These are phyloP conservation scores for Penicillium tannophilum DNA, from an alignment of 495 filamentous ascomycete genomes.

Conservation along the genomic window DNA sequence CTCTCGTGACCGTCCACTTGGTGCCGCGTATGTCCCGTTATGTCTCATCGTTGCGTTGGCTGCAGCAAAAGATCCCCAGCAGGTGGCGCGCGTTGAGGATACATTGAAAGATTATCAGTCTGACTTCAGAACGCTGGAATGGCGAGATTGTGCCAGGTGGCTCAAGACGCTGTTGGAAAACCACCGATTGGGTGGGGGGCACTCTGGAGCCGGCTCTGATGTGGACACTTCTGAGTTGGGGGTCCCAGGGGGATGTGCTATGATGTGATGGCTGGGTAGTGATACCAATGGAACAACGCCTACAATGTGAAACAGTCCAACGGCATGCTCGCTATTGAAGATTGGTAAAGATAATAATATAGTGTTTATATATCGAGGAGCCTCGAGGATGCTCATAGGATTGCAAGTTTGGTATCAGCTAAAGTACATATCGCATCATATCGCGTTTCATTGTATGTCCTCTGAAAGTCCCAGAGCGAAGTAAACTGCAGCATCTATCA, in stretches of 20 bases:
- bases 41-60: conserved; percentile 18
- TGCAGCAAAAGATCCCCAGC: conserved; percentile 12
- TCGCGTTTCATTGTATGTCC: neutral
- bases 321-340: neutral
- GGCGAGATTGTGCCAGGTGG: conserved; percentile 14
- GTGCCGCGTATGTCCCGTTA: conserved; percentile 15
- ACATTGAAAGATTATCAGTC: conserved; percentile 14
- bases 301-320: neutral
- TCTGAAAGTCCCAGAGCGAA: conserved; percentile 22
- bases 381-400: neutral
- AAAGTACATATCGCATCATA: neutral
- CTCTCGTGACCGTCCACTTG: conserved; percentile 19
- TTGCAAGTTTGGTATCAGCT: neutral
- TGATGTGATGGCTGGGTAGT: neutral
- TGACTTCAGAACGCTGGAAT: conserved; percentile 13
- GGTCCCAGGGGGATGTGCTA: conserved; percentile 1
- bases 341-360: neutral
- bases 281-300: neutral
- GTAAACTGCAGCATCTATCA: conserved; percentile 31
- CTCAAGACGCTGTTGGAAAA: conserved; percentile 7
- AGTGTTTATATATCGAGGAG: neutral
- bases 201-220: neutral
- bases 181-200: neutral
- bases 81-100: conserved; percentile 10
- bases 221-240: neutral